A percentile compares a stretch with the other conserved stretches of the same genome.
phyloP scores from a whole-genome alignment of 305 asterid species.

The Caryopteris hybrid region DNA sequence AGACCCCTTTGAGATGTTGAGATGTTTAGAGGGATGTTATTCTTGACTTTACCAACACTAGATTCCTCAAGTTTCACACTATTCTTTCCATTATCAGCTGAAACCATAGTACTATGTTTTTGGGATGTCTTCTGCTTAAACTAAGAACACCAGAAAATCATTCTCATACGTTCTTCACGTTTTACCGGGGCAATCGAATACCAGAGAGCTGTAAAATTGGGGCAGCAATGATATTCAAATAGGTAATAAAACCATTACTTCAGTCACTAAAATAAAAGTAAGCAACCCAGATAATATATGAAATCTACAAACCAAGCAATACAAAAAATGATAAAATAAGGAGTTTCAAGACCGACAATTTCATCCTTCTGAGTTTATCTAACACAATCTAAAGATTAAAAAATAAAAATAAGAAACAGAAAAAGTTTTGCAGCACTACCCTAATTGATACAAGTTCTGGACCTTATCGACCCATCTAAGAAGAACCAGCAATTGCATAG shows the following conservation, averaged over 20 bases:
- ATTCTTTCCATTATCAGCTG: constrained; percentile 38
- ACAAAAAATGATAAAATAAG: neutral
- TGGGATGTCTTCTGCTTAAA: neutral
- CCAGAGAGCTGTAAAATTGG: constrained; percentile 2
- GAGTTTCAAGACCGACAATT: neutral
- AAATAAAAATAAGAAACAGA: neutral
- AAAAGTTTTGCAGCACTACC: neutral
- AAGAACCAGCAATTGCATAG: neutral
- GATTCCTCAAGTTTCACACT: constrained; percentile 38
- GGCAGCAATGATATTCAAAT: neutral
- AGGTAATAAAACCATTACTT: neutral
- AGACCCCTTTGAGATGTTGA: constrained; percentile 65
- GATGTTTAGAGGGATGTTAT: constrained; percentile 38
- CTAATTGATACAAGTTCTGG: neutral
- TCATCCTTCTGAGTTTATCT: neutral
- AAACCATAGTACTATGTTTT: constrained; percentile 36
- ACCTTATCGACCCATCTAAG: neutral
- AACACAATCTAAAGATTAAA: neutral
- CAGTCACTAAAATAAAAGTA: too few species aligned
- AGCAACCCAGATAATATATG: neutral
- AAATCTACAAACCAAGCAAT: constrained; percentile 9
- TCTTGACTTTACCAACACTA: constrained; percentile 23
- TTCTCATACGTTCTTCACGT: neutral
- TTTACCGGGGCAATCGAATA: too few species aligned
- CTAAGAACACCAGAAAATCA: constrained; percentile 1